Evolutionary conservation across 345 rosid genomes (phyloP).

Genomic region (Rhizophora mangle): DNA sequence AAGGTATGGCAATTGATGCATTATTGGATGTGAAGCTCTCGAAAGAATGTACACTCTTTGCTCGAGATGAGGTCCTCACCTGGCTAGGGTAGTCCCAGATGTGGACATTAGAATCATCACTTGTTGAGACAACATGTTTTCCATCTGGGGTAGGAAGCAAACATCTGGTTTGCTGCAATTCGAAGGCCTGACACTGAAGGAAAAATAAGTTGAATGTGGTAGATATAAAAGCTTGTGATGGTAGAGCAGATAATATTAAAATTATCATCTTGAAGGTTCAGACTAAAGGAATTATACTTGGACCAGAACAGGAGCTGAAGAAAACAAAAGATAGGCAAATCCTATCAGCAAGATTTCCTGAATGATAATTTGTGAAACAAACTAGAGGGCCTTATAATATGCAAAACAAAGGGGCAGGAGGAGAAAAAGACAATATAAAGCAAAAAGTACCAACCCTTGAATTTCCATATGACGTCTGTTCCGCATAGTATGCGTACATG

Average conservation of each 20-base stretch:
- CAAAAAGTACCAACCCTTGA: constrained; percentile 40
- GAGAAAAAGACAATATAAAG: not conserved
- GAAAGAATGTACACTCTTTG: constrained; percentile 42
- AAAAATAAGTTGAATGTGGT: not conserved
- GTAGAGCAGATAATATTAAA: not conserved
- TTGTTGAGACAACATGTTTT: constrained; percentile 62
- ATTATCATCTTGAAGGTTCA: not conserved
- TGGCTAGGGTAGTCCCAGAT: constrained; percentile 56
- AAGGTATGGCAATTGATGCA: constrained; percentile 63
- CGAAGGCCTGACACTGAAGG: constrained; percentile 30
- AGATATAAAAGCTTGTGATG: not conserved
- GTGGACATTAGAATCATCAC: constrained; percentile 61
- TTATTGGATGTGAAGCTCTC: constrained; percentile 64
- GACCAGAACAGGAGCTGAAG: not conserved
- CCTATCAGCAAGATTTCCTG: not conserved
- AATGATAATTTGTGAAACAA: not conserved
- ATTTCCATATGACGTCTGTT: constrained; percentile 51
- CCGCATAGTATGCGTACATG: constrained; percentile 48
- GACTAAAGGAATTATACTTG: too few relatives aligned
- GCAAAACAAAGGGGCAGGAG: not conserved
- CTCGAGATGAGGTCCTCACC: constrained; percentile 35
- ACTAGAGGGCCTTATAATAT: too few relatives aligned
- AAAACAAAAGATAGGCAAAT: not conserved
- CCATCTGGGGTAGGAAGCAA: constrained; percentile 71
- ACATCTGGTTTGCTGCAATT: constrained; percentile 47